Conservation (phyloP, 1,139 yeast species). For the Yamadazyma songkhlaensis region DNA sequence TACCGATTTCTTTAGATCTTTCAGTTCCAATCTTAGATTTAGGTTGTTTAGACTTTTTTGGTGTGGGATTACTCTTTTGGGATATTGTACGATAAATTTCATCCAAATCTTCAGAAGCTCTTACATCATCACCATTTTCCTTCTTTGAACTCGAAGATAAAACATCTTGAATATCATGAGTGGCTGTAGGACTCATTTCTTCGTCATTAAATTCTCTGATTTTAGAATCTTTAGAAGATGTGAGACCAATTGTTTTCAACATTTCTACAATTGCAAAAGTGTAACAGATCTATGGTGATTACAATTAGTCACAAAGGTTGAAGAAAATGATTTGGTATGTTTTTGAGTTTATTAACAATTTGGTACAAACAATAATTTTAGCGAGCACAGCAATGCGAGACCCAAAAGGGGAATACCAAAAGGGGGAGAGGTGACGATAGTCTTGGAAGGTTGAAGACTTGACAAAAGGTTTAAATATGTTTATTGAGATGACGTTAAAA, state of each 20-base stretch:
- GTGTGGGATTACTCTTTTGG: not conserved
- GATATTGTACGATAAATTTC: constrained; percentile 15
- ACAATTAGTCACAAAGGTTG: too few relatives aligned
- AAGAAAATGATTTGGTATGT: too few relatives aligned
- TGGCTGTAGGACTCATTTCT: too few relatives aligned
- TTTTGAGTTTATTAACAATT: too few relatives aligned
- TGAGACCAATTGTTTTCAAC: constrained; percentile 3
- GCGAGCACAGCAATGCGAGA: too few relatives aligned
- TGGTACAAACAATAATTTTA: too few relatives aligned
- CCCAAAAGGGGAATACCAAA: too few relatives aligned
- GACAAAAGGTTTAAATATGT: too few relatives aligned
- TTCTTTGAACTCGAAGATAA: not conserved
- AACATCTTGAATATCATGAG: not conserved
- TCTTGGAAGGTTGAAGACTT: too few relatives aligned
- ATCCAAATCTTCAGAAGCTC: constrained; percentile 15
- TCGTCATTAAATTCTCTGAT: too few relatives aligned
- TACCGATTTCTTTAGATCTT: constrained; percentile 23
- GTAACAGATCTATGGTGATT: not conserved
- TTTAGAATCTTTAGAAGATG: constrained; percentile 1
- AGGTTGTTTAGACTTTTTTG: not conserved
- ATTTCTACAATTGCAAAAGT: not conserved
- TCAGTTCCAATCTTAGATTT: constrained; percentile 12
- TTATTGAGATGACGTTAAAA: too few relatives aligned
- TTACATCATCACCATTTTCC: constrained; percentile 2
- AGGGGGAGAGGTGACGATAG: too few relatives aligned